A percentile compares a stretch with the other conserved stretches of the same genome.
Evolutionary conservation across 306 rosid species (phyloP).

Genomic region (Glycine tomentella): DNA sequence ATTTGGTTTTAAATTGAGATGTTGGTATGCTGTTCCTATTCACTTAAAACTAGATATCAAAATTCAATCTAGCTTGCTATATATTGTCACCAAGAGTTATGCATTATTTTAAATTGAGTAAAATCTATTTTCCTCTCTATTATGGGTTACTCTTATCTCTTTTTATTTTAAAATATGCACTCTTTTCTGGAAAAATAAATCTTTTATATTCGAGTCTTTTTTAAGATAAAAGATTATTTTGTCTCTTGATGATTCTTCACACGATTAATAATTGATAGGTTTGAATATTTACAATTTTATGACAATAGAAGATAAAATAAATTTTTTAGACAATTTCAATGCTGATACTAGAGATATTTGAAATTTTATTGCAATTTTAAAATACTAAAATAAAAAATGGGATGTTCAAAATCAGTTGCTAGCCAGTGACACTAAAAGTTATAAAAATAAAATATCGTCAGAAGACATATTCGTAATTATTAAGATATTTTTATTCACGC

Average conservation of each 20-base stretch:
- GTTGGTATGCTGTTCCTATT: not conserved
- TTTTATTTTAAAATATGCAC: not conserved
- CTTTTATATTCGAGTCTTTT: not conserved
- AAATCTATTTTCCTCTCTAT: not conserved
- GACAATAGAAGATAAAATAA: not conserved
- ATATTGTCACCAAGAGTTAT: not conserved
- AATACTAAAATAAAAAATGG: not conserved
- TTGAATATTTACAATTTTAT: not conserved
- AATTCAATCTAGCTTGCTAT: not conserved
- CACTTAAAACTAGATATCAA: not conserved
- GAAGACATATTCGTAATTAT: not conserved
- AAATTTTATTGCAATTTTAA: not conserved
- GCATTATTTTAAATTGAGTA: not conserved
- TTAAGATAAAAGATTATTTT: not conserved
- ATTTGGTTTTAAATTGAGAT: not conserved
- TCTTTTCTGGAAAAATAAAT: not conserved
- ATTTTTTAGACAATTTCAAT: not conserved
- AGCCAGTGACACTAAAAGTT: not conserved
- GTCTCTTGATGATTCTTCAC: not conserved
- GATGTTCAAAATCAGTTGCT: not conserved
- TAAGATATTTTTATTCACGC: not conserved
- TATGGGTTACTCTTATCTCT: not conserved
- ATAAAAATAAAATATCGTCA: not conserved
- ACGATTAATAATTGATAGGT: not conserved
- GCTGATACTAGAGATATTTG: not conserved